These are phyloP conservation scores for Gynochthodes officinalis DNA, from an alignment of 257 asterid species.

Conservation along the genomic window DNA sequence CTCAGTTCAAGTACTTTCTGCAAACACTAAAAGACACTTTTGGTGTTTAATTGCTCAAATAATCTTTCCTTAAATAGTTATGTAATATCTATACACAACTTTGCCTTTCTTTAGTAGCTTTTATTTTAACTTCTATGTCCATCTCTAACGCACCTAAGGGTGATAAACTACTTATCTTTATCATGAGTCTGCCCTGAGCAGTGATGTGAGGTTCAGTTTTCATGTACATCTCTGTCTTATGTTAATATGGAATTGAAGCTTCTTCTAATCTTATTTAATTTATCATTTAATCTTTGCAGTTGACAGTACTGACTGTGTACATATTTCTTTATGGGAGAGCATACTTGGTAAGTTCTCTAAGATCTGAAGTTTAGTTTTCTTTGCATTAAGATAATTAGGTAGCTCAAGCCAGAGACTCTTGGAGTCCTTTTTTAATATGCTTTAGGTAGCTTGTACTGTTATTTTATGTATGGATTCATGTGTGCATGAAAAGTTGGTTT, in stretches of 20 bases:
- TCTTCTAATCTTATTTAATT: constrained; percentile 4
- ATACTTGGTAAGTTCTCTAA: constrained; percentile 64
- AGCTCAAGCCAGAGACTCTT: neutral
- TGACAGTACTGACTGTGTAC: constrained; percentile 87
- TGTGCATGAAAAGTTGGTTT: neutral
- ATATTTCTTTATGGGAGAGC: constrained; percentile 92
- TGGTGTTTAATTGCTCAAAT: neutral
- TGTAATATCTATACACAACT: neutral
- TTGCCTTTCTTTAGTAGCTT: neutral
- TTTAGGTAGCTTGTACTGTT: neutral
- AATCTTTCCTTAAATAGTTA: neutral
- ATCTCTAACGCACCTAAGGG: neutral
- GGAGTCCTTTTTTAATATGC: neutral
- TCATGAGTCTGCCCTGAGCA: neutral
- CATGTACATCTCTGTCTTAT: neutral
- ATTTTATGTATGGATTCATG: neutral
- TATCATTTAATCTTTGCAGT: constrained; percentile 50
- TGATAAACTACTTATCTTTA: neutral
- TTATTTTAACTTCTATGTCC: neutral
- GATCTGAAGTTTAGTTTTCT: neutral
- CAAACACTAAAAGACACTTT: neutral
- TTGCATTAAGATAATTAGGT: neutral
- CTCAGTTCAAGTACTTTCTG: neutral
- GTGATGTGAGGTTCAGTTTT: neutral
- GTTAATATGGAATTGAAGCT: neutral